Conservation (phyloP, 176 grass and related monocot genomes). For the Oropetium thomaeum region DNA sequence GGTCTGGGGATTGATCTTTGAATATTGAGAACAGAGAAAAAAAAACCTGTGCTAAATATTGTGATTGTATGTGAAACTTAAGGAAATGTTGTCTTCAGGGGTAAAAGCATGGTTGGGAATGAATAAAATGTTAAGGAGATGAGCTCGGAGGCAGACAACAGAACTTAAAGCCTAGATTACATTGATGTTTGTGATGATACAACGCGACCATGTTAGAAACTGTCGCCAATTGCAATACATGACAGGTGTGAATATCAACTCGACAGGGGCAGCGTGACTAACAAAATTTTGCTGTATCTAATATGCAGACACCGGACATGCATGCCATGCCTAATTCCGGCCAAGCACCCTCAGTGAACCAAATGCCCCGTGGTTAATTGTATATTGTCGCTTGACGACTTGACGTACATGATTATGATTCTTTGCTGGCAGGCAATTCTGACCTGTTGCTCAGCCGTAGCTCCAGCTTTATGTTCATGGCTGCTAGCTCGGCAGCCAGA, state of each 20-base stretch:
- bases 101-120: too few species aligned
- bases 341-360: neutral
- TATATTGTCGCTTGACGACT: too few species aligned
- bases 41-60: too few species aligned
- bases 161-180: too few species aligned
- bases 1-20: too few species aligned
- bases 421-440: slow-evolving; percentile 8
- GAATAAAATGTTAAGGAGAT: too few species aligned
- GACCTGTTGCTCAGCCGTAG: slow-evolving; percentile 56
- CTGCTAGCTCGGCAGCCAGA: slow-evolving; percentile 66
- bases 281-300: neutral
- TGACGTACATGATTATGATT: neutral
- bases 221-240: neutral
- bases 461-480: slow-evolving; percentile 93
- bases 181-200: too few species aligned
- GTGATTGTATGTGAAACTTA: too few species aligned
- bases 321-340: neutral
- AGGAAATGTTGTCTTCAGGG: too few species aligned
- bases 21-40: too few species aligned
- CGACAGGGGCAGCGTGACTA: neutral
- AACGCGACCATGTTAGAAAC: neutral
- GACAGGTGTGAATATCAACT: neutral
- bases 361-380: neutral
- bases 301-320: neutral
- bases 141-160: too few species aligned